Evolutionary conservation across 331 rosid species (phyloP).

Genomic region (Malus hybrid): DNA sequence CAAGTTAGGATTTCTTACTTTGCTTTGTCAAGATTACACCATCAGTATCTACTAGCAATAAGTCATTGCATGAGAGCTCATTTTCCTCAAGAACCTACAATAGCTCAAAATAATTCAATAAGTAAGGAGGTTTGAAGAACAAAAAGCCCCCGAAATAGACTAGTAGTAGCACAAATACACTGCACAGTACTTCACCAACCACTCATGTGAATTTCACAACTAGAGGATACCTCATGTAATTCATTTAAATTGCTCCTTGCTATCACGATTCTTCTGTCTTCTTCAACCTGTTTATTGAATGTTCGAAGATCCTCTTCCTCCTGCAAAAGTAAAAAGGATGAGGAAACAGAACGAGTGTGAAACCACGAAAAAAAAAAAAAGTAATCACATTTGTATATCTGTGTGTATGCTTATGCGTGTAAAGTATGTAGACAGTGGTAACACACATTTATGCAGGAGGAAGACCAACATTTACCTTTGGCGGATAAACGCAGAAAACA

Average conservation of each 20-base stretch:
- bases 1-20: slow-evolving; percentile 42
- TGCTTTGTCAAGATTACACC: slow-evolving; percentile 70
- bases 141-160: neutral
- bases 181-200: neutral
- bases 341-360: neutral
- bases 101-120: slow-evolving; percentile 12
- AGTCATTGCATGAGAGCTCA: slow-evolving; percentile 66
- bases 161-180: neutral
- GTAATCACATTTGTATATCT: neutral
- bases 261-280: slow-evolving; percentile 74
- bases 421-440: neutral
- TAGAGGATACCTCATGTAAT: slow-evolving; percentile 51
- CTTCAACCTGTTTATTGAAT: slow-evolving; percentile 92
- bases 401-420: neutral
- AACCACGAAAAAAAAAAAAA: neutral
- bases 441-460: neutral
- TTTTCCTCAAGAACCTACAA: slow-evolving; percentile 88
- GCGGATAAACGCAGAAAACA: slow-evolving; percentile 64
- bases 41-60: slow-evolving; percentile 58
- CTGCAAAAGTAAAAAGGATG: slow-evolving; percentile 33
- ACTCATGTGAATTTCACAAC: slow-evolving; percentile 1
- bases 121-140: neutral
- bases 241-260: slow-evolving; percentile 85
- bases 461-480: slow-evolving; percentile 53
- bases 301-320: slow-evolving; percentile 71